Conservation (phyloP, 331 rosid species). For the Rhamnella rubrinervis region DNA sequence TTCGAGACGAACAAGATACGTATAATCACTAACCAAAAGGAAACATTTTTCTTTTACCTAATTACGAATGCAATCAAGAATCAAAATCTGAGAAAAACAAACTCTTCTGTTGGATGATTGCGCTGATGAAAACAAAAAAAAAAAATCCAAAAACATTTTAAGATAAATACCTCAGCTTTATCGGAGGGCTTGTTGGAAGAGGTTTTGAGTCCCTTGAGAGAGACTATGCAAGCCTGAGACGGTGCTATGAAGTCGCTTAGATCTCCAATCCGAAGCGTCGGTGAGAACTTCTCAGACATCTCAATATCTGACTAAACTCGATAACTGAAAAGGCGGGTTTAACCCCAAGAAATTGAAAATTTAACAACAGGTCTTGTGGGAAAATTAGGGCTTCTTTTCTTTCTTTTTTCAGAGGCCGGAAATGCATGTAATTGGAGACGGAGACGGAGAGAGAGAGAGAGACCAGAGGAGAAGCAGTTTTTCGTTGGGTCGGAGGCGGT, state of each 20-base stretch:
- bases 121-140: neutral
- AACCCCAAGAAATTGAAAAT: too few relatives aligned
- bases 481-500: constrained; percentile 22
- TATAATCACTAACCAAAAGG: too few relatives aligned
- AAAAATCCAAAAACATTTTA: neutral
- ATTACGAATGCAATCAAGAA: neutral
- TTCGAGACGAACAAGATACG: too few relatives aligned
- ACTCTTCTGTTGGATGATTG: neutral
- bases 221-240: constrained; percentile 86
- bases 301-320: neutral
- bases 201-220: constrained; percentile 76
- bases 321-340: neutral
- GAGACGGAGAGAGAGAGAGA: neutral
- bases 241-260: constrained; percentile 92
- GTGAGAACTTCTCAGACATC: constrained; percentile 92
- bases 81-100: neutral
- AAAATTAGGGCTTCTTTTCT: constrained; percentile 17
- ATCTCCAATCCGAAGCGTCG: constrained; percentile 84
- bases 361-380: neutral
- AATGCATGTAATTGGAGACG: neutral
- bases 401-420: neutral
- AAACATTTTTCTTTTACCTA: neutral
- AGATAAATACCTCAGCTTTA: constrained; percentile 51
- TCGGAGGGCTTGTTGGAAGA: constrained; percentile 39
- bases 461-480: neutral